Conservation (phyloP, 225 moss, liverwort and hornwort species). For the Lunularia cruciata region DNA sequence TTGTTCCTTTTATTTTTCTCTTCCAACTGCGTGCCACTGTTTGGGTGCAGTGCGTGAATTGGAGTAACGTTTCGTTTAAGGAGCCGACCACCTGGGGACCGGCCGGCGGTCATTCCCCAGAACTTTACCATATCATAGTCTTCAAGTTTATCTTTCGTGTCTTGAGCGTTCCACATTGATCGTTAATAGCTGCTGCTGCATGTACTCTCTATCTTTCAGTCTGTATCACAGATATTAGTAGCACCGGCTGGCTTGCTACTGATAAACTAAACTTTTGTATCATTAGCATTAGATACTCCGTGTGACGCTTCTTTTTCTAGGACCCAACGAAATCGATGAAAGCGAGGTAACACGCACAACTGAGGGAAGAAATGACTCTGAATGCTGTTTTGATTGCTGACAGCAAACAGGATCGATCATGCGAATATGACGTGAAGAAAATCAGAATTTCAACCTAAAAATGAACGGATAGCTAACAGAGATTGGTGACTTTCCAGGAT, state of each 20-base stretch:
- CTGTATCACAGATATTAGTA: neutral
- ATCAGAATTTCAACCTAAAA: neutral
- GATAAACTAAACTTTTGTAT: neutral
- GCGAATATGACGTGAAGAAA: neutral
- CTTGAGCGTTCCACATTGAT: neutral
- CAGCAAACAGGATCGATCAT: neutral
- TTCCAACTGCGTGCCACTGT: neutral
- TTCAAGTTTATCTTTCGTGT: neutral
- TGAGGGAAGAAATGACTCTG: no score
- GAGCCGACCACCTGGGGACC: neutral
- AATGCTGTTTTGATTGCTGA: neutral
- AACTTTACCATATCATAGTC: neutral
- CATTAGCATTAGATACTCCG: neutral
- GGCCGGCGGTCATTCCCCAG: slow-evolving; percentile 2
- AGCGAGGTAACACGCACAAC: neutral
- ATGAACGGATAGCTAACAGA: neutral
- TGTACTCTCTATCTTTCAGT: neutral
- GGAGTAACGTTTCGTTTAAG: neutral
- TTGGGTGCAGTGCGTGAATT: slow-evolving; percentile 2
- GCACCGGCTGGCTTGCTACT: neutral
- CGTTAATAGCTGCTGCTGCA: slow-evolving; percentile 1
- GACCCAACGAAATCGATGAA: neutral
- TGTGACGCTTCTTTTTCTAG: neutral
- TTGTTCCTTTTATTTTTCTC: neutral
- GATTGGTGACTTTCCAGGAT: slow-evolving; percentile 20